These are phyloP conservation scores for Penicillium rolfsii DNA, from an alignment of 2,329 filamentous ascomycete genomes.

Conservation along the genomic window DNA sequence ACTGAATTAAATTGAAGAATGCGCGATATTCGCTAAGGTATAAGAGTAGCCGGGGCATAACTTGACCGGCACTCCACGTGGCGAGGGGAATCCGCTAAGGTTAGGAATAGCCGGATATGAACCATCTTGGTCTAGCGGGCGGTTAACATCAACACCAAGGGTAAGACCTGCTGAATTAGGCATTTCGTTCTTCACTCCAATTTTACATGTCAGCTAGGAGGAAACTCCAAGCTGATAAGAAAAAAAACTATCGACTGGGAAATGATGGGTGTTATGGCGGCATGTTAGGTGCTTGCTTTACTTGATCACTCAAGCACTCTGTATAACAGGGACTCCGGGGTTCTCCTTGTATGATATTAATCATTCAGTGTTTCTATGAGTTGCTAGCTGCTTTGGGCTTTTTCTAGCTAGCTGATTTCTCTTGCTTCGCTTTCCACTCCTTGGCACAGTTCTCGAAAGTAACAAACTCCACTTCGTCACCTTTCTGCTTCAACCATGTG, in stretches of 20 bases:
- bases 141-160: not conserved
- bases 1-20: not conserved
- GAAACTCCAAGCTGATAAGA: not conserved
- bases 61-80: not conserved
- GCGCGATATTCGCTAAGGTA: not conserved
- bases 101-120: slow-evolving; percentile 30
- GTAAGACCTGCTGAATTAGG: not conserved
- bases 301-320: not conserved
- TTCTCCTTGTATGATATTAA: not conserved
- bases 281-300: not conserved
- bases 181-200: not conserved
- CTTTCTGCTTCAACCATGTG: slow-evolving; percentile 52
- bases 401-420: not conserved
- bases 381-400: not conserved
- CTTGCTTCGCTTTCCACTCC: slow-evolving; percentile 32
- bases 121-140: slow-evolving; percentile 2
- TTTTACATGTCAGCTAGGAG: not conserved
- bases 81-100: slow-evolving; percentile 24
- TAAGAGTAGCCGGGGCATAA: slow-evolving; percentile 8
- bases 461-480: slow-evolving; percentile 38
- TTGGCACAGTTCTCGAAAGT: slow-evolving; percentile 37
- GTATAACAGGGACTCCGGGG: not conserved
- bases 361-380: not conserved
- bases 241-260: not conserved
- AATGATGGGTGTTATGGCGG: not conserved